A percentile compares a stretch with the other conserved stretches of the same genome.
phyloP scores from a whole-genome alignment of 495 filamentous ascomycete genomes.

The Talaromyces trachyspermus region DNA sequence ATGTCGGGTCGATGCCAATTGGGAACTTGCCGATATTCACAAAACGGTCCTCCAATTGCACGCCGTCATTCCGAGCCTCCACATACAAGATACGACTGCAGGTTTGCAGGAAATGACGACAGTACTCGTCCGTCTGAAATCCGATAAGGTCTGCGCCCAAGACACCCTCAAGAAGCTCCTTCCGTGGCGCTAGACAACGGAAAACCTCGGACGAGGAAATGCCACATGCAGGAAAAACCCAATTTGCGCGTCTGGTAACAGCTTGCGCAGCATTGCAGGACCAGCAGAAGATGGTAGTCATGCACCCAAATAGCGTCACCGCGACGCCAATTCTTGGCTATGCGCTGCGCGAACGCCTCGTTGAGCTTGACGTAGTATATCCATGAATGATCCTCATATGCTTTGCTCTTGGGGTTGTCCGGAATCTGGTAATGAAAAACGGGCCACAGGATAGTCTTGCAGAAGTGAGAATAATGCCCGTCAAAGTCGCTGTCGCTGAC shows the following conservation, averaged over 20 bases:
- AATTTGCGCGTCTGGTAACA: slow-evolving; percentile 74
- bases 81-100: slow-evolving; percentile 77
- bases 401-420: slow-evolving; percentile 88
- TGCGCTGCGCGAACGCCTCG: slow-evolving; percentile 77
- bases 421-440: slow-evolving; percentile 93
- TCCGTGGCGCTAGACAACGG: slow-evolving; percentile 70
- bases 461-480: slow-evolving; percentile 83
- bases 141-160: slow-evolving; percentile 83
- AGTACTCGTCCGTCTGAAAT: slow-evolving; percentile 86
- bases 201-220: slow-evolving; percentile 92
- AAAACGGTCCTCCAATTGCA: slow-evolving; percentile 76
- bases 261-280: slow-evolving; percentile 75
- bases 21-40: slow-evolving; percentile 41
- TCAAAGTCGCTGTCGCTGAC: slow-evolving; percentile 78
- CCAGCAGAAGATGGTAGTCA: slow-evolving; percentile 81
- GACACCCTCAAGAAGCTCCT: slow-evolving; percentile 75
- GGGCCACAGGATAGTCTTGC: slow-evolving; percentile 78
- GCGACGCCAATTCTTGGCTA: slow-evolving; percentile 74
- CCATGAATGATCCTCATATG: slow-evolving; percentile 93
- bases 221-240: slow-evolving; percentile 89
- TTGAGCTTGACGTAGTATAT: slow-evolving; percentile 81
- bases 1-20: slow-evolving; percentile 54
- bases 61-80: slow-evolving; percentile 69
- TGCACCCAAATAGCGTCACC: slow-evolving; percentile 86
- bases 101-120: slow-evolving; percentile 83